Evolutionary conservation across 176 grass and related monocot species (phyloP).

Genomic region (Elaeis guineensis): DNA sequence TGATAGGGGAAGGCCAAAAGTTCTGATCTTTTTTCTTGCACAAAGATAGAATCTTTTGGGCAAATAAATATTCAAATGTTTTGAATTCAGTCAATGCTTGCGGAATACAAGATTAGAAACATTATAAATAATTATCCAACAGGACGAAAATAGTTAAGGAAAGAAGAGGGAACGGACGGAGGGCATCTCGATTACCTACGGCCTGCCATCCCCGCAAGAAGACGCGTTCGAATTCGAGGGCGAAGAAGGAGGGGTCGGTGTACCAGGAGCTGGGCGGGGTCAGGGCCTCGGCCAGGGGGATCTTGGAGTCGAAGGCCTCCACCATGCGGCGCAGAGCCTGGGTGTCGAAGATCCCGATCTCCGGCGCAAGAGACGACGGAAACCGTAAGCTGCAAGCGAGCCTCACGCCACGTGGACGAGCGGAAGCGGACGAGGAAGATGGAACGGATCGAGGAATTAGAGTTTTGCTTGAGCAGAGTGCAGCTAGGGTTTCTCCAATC

Average conservation of each 20-base stretch:
- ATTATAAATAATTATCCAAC: not conserved
- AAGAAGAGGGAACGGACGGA: not conserved
- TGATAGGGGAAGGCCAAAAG: too few species aligned
- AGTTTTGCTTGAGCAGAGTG: conserved; percentile 10
- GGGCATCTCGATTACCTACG: conserved; percentile 37
- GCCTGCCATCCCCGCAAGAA: conserved; percentile 84
- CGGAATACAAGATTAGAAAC: too few species aligned
- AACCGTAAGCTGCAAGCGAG: not conserved
- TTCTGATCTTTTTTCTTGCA: too few species aligned
- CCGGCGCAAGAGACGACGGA: not conserved
- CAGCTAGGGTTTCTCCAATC: conserved; percentile 25
- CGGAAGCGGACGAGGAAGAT: not conserved
- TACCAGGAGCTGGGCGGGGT: conserved; percentile 83
- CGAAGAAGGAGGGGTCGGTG: conserved; percentile 44
- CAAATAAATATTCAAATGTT: too few species aligned
- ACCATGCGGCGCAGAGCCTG: conserved; percentile 27
- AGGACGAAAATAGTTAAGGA: not conserved
- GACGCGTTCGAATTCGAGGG: conserved; percentile 58
- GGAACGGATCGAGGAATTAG: not conserved
- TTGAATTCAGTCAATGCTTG: too few species aligned
- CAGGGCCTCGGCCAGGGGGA: conserved; percentile 44
- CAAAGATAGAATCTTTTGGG: too few species aligned
- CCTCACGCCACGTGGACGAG: not conserved
- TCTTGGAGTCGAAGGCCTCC: conserved; percentile 50
- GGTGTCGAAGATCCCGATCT: not conserved